Percentiles rank a stretch among this genome's conserved stretches.
Evolutionary conservation across 805 yeast genomes (phyloP).

Genomic region (Candida quercuum): DNA sequence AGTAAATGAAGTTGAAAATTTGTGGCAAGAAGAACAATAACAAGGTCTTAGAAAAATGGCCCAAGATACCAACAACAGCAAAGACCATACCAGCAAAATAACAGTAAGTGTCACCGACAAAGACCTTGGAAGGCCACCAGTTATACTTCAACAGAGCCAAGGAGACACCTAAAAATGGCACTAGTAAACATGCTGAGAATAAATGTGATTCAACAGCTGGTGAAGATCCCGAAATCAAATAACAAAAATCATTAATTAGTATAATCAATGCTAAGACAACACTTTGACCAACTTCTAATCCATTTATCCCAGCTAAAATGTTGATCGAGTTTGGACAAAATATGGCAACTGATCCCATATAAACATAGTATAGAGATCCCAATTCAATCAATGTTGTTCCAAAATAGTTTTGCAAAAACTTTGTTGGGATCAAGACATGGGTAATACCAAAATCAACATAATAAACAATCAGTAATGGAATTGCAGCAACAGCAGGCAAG

Average conservation of each 20-base stretch:
- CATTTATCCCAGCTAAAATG: slow-evolving; percentile 93
- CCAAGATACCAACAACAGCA: slow-evolving; percentile 93
- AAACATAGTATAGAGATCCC: slow-evolving; percentile 73
- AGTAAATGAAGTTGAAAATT: slow-evolving; percentile 81
- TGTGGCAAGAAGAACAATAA: slow-evolving; percentile 86
- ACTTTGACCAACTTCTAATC: slow-evolving; percentile 94
- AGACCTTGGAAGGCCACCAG: slow-evolving; percentile 88
- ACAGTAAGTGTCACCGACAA: slow-evolving; percentile 98
- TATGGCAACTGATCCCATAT: slow-evolving; percentile 89
- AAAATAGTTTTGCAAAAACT: slow-evolving; percentile 43
- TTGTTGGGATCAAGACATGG: slow-evolving; percentile 69
- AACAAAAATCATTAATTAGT: slow-evolving; percentile 71
- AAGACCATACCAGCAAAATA: slow-evolving; percentile 98
- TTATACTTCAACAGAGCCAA: slow-evolving; percentile 71
- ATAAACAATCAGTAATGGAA: slow-evolving; percentile 87
- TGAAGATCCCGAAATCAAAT: slow-evolving; percentile 44
- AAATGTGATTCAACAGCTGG: slow-evolving; percentile 78
- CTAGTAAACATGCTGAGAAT: slow-evolving; percentile 68
- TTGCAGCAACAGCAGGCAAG: slow-evolving; percentile 88
- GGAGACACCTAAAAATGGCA: slow-evolving; percentile 87
- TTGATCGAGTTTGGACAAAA: slow-evolving; percentile 96
- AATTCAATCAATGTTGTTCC: slow-evolving; percentile 52
- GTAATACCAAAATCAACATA: slow-evolving; percentile 94
- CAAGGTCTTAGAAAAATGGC: slow-evolving; percentile 93
- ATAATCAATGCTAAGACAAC: slow-evolving; percentile 69